These are phyloP conservation scores for Aspergillus sp. DNA, from an alignment of 2,329 filamentous ascomycete genomes.

Conservation along the genomic window DNA sequence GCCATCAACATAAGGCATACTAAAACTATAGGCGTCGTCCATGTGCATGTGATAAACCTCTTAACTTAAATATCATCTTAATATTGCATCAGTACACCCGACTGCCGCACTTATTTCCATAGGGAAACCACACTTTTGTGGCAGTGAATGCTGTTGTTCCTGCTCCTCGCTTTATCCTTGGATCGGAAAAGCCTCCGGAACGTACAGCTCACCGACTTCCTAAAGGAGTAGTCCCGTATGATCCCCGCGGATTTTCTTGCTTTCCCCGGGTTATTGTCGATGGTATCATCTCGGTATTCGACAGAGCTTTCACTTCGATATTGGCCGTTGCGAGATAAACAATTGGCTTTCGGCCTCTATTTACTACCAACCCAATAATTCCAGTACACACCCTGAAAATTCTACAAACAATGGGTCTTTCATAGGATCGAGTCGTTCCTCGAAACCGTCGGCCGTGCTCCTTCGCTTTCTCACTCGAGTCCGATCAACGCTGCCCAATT, in stretches of 20 bases:
- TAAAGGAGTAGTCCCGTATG: conserved; percentile 27
- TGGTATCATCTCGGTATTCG: conserved; percentile 12
- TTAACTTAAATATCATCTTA: neutral
- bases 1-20: neutral
- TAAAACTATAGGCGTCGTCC: neutral
- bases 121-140: neutral
- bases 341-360: neutral
- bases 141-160: neutral
- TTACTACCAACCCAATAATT: neutral
- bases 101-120: neutral
- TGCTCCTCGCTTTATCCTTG: neutral
- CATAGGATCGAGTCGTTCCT: conserved; percentile 8
- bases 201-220: conserved; percentile 33
- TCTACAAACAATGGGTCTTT: conserved; percentile 9
- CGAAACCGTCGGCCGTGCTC: neutral
- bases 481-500: neutral
- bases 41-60: neutral
- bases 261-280: conserved; percentile 20
- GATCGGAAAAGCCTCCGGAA: conserved; percentile 18
- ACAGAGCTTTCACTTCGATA: neutral
- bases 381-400: neutral
- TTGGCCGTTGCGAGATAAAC: neutral
- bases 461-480: neutral
- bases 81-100: too few species aligned
- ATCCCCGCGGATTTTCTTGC: conserved; percentile 27